Conservation (phyloP, 2,329 filamentous ascomycete genomes). For the Fragosphaeria purpurea region DNA sequence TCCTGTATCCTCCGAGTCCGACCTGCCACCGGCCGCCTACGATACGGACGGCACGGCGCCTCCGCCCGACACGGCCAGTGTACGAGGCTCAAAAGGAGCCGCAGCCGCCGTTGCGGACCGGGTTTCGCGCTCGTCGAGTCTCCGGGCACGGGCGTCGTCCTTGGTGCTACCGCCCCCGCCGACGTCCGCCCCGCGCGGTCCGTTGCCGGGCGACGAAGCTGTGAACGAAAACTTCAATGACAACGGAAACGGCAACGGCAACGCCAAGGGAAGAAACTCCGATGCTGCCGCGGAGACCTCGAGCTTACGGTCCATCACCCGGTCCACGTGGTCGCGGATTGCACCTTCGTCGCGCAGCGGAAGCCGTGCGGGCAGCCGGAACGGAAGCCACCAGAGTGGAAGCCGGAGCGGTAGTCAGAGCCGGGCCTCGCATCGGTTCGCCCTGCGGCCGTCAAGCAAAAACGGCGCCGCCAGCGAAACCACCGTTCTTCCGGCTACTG, state of each 20-base stretch:
- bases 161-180: constrained; percentile 14
- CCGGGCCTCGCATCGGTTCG: constrained; percentile 6
- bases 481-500: too few relatives aligned
- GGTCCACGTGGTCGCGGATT: constrained; percentile 41
- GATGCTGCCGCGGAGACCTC: constrained; percentile 36
- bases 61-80: neutral
- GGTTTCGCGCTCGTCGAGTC: constrained; percentile 4
- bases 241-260: constrained; percentile 19
- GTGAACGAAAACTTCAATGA: constrained; percentile 10
- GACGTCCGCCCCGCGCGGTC: constrained; percentile 13
- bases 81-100: neutral
- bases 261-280: constrained; percentile 26
- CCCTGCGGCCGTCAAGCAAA: neutral
- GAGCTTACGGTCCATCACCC: constrained; percentile 46
- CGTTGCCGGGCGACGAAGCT: too few relatives aligned
- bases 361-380: constrained; percentile 21
- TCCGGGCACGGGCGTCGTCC: constrained; percentile 5
- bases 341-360: constrained; percentile 25
- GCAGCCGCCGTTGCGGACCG: neutral
- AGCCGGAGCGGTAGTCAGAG: constrained; percentile 3
- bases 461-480: neutral
- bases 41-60: neutral
- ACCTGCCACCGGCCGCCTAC: constrained; percentile 28
- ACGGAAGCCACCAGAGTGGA: constrained; percentile 11
- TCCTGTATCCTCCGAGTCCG: constrained; percentile 36